Evolutionary conservation across 495 filamentous ascomycete species (phyloP).

Genomic region (Podospora pseudocomata): DNA sequence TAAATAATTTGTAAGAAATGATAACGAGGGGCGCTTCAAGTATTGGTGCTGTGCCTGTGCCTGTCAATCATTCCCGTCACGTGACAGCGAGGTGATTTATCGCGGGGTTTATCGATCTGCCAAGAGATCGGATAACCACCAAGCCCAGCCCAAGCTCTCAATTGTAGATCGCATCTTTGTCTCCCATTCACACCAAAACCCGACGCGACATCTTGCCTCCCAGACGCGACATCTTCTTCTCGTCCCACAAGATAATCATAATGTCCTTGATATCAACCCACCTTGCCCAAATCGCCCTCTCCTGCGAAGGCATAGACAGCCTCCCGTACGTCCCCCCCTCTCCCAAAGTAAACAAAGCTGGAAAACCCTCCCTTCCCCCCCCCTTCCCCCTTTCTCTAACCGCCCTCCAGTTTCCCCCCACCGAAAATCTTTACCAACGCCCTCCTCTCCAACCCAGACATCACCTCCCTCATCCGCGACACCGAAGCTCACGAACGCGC

Average conservation of each 20-base stretch:
- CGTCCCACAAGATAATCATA: neutral
- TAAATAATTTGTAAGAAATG: neutral
- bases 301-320: conserved; percentile 74
- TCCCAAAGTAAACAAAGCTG: conserved; percentile 13
- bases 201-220: neutral
- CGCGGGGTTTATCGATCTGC: neutral
- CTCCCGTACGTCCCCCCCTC: conserved; percentile 60
- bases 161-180: neutral
- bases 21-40: neutral
- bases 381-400: neutral
- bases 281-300: conserved; percentile 86
- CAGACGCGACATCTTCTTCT: neutral
- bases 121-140: conserved; percentile 3
- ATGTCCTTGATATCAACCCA: conserved; percentile 80
- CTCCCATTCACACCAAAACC: neutral
- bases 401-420: conserved; percentile 64
- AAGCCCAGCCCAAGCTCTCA: neutral
- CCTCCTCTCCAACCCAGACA: conserved; percentile 80
- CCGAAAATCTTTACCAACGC: conserved; percentile 97
- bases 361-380: neutral
- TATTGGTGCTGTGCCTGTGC: neutral
- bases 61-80: neutral
- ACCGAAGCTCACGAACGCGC: conserved; percentile 94
- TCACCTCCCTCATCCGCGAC: conserved; percentile 90
- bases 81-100: neutral